Conservation (phyloP, 2,329 filamentous ascomycete genomes). For the Nannizziopsis barbatae region DNA sequence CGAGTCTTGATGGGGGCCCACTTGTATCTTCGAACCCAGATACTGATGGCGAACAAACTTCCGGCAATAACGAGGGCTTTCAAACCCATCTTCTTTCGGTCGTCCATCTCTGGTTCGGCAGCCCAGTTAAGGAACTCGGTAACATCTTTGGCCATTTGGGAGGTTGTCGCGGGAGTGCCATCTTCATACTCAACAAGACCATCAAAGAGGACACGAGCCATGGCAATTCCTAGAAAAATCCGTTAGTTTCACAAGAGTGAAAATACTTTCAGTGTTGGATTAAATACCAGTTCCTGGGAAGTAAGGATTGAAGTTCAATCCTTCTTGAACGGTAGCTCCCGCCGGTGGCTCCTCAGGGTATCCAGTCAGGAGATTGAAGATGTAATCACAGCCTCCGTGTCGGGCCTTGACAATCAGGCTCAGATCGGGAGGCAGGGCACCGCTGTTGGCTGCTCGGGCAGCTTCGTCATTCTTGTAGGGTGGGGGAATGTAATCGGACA, state of each 20-base stretch:
- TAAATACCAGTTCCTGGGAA: conserved; percentile 81
- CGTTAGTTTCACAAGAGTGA: neutral
- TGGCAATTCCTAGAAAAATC: conserved; percentile 57
- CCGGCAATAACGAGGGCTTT: conserved; percentile 78
- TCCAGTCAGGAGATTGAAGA: conserved; percentile 91
- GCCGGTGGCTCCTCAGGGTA: conserved; percentile 95
- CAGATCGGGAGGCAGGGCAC: conserved; percentile 93
- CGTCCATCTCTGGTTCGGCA: conserved; percentile 97
- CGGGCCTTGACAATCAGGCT: conserved; percentile 94
- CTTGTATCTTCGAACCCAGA: conserved; percentile 99
- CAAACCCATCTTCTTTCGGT: conserved; percentile 99
- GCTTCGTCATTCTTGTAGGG: conserved; percentile 99
- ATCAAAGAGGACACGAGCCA: conserved; percentile 97
- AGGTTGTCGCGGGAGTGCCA: conserved; percentile 81
- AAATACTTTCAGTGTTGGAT: neutral
- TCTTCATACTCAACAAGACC: conserved; percentile 98
- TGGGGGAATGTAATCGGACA: conserved; percentile 87
- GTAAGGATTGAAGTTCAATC: conserved; percentile 99
- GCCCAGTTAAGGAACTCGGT: conserved; percentile 99
- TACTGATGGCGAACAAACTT: conserved; percentile 70
- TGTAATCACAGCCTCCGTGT: conserved; percentile 96
- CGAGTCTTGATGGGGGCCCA: conserved; percentile 93
- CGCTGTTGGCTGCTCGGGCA: conserved; percentile 93
- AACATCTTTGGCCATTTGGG: conserved; percentile 99
- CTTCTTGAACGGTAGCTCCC: conserved; percentile 70